Evolutionary conservation across 2,329 filamentous ascomycete species (phyloP), one percentile per base, ranked within the genome.

Genomic region (Nectriaceae sp.): DNA sequence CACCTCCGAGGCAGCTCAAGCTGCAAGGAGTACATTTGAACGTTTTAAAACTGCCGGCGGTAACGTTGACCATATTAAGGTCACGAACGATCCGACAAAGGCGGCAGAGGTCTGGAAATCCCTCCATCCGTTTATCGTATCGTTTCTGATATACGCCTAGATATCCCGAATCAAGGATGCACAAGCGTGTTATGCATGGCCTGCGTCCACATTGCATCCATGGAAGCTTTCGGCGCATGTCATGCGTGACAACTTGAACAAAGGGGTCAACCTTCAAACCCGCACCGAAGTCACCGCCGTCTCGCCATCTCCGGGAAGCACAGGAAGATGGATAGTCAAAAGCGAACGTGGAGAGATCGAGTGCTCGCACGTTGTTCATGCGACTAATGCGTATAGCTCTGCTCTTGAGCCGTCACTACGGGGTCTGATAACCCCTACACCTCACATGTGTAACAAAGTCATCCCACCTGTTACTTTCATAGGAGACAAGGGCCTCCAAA

Each of bases 111-210:
- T 53, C 21, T 4, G 22, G 4, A 22, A 20, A n/a, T 4, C 3
- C 18, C 4, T 18, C 3, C 6, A 21, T 5, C n/a, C n/a, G 11
- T 16, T 3, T n/a, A 2, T 22, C 15, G 8, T 11, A 10, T 10
- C 4, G n/a, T 19, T n/a, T 20, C 40, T 50, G 4, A 47, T 22
- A 19, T 3, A 19, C 10, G n/a, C 20, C 11, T 11, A 53, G 50
- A 42, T 50, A 4, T 47, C 50, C 8, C 50, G 37, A 3, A 45
- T 53, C 4, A 47, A 47, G 20, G 47, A 47, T 15, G 50, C 50
- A 31, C 33, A 50, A 11, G 50, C 50, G 18, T 53, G 50, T 20
- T 53, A 53, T 31, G 50, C 50, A n/a, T 53, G 50, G 50, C 40
- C 47, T 31, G 50, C 50, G 3, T 53, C 50, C 3, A 50, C 50